Evolutionary conservation across 2,329 filamentous ascomycete genomes (phyloP).

Genomic region (Fragosphaeria purpurea): DNA sequence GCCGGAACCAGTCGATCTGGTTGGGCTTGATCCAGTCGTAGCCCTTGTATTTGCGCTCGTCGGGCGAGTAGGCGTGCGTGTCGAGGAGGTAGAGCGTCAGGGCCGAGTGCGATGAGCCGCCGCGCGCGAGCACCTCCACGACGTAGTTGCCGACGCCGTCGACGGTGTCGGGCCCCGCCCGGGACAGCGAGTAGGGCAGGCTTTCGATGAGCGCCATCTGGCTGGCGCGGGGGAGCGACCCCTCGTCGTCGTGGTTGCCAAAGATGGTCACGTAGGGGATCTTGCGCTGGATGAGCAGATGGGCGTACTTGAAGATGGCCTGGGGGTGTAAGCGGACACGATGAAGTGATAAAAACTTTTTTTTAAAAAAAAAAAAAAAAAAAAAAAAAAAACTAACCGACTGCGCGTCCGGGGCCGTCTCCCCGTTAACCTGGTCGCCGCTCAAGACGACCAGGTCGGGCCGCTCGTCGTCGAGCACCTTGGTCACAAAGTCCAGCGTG

Average conservation of each 20-base stretch:
- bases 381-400: slow-evolving; percentile 44
- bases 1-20: slow-evolving; percentile 91
- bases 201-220: slow-evolving; percentile 82
- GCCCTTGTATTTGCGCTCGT: slow-evolving; percentile 78
- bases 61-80: slow-evolving; percentile 82
- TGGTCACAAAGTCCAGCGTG: slow-evolving; percentile 79
- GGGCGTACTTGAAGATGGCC: slow-evolving; percentile 89
- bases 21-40: slow-evolving; percentile 96
- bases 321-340: slow-evolving; percentile 18
- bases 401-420: slow-evolving; percentile 82
- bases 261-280: slow-evolving; percentile 91
- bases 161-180: slow-evolving; percentile 69
- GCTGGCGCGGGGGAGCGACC: slow-evolving; percentile 60
- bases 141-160: slow-evolving; percentile 94
- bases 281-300: slow-evolving; percentile 72
- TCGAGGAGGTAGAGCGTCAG: slow-evolving; percentile 93
- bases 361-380: neutral
- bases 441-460: slow-evolving; percentile 86
- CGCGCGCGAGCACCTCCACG: slow-evolving; percentile 76
- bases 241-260: slow-evolving; percentile 95
- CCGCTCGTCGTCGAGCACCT: slow-evolving; percentile 81
- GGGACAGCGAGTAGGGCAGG: slow-evolving; percentile 82
- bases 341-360: neutral
- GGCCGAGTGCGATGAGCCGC: slow-evolving; percentile 73
- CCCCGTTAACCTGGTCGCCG: slow-evolving; percentile 92